These are phyloP conservation scores for Astrocystis sublimbata DNA, from an alignment of 495 filamentous ascomycete species.

Conservation along the genomic window DNA sequence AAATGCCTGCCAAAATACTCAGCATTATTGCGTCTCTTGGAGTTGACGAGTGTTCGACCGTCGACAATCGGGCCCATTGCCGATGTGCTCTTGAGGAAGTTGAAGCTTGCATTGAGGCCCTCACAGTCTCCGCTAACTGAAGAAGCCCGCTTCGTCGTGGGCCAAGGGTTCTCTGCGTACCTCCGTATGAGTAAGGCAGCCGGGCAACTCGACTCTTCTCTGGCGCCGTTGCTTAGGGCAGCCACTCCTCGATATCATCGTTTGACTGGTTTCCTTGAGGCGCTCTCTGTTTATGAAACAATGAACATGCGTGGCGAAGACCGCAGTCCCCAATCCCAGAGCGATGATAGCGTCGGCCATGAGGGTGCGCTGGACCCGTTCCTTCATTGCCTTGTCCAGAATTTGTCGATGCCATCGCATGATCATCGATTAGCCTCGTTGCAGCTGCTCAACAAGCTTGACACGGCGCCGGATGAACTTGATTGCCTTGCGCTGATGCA, in stretches of 20 bases:
- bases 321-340: conserved; percentile 27
- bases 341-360: conserved; percentile 38
- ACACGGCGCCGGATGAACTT: conserved; percentile 35
- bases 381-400: conserved; percentile 62
- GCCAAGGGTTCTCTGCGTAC: conserved; percentile 57
- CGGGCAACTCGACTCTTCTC: conserved; percentile 50
- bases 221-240: conserved; percentile 59
- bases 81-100: conserved; percentile 55
- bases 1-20: conserved; percentile 58
- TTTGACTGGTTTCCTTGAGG: conserved; percentile 66
- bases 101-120: conserved; percentile 58
- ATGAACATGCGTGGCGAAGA: conserved; percentile 42
- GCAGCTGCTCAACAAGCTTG: conserved; percentile 60
- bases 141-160: conserved; percentile 59
- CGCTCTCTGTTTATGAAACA: conserved; percentile 60
- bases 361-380: conserved; percentile 56
- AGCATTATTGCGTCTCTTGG: conserved; percentile 51
- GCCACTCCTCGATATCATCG: conserved; percentile 63
- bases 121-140: conserved; percentile 55
- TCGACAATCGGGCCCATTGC: conserved; percentile 56
- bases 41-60: conserved; percentile 50
- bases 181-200: conserved; percentile 50
- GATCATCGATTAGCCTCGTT: conserved; percentile 69
- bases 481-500: conserved; percentile 56
- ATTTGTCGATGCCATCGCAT: conserved; percentile 72